Conservation (phyloP, 2,329 filamentous ascomycete species). For the Scedosporium aurantiacum region DNA sequence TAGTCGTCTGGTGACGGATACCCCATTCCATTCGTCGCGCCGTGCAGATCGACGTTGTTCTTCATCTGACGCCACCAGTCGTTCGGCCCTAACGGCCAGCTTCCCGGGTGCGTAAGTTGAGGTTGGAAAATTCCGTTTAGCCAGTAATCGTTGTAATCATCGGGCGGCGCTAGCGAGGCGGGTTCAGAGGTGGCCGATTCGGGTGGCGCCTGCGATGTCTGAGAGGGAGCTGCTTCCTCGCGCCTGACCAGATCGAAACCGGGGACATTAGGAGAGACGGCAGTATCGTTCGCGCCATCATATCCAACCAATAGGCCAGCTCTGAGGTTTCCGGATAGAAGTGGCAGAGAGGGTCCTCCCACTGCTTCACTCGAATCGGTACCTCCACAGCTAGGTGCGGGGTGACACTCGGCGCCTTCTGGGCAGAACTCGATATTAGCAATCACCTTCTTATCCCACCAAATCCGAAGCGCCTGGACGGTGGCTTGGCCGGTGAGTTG, state of each 20-base stretch:
- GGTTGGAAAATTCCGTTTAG: neutral
- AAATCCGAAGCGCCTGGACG: neutral
- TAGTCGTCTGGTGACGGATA: neutral
- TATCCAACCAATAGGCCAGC: neutral
- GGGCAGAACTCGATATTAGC: neutral
- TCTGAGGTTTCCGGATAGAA: too few species aligned
- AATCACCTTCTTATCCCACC: neutral
- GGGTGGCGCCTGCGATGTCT: neutral
- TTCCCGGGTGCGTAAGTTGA: neutral
- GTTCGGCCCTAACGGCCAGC: neutral
- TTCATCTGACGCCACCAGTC: conserved; percentile 1
- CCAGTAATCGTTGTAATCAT: neutral
- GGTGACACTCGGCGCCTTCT: neutral
- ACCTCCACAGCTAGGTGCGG: neutral
- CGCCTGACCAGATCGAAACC: neutral
- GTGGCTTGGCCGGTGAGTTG: neutral
- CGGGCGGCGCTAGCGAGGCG: neutral
- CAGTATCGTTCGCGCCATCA: neutral
- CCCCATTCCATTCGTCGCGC: neutral
- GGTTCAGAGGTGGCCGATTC: neutral
- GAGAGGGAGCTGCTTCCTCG: neutral
- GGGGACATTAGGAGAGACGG: neutral
- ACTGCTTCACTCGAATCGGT: neutral
- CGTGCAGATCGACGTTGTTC: neutral
- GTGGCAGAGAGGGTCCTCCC: neutral